Base-by-base conservation (phyloP, 768 basidiomycete genomes). In the Lactifluus volemus region DNA sequence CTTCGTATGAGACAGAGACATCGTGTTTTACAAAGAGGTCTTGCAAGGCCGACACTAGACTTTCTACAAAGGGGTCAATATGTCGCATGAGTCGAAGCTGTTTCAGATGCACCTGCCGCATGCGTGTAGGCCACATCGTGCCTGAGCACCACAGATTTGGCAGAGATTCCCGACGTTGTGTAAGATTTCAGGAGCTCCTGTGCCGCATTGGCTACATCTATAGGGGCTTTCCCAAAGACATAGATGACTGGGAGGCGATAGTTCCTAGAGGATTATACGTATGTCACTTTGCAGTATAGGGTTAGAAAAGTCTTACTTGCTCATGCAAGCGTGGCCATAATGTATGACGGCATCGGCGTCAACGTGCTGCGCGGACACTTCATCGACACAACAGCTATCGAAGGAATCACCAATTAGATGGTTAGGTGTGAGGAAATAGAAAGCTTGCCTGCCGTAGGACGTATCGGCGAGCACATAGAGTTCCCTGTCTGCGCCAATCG, bases 251-350 rank as follows among this genome's bases (percentile, higher is more conserved):
- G 93, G 0, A 98, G 73, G 15, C 93, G 83, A 25, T 89, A 90
- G 11, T 90, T 89, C 65, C 95, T 97, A 59, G 12, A 5, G 19
- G 10, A 15, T 42, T 49, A 38, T 21, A 21, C 17, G 39, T 47
- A 21, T 14, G 49, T 32, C 12, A 34, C 30, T 47, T 45, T 25
- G 10, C 21, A 0, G 36, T 30, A 51, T 36, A 15, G 14, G 6
- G n/a, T 4, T 34, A 49, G 15, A 10, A 2, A 7, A 30, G 32
- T 34, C 6, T 44, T 67, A 96, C 93, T 86, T 83, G 70, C 89
- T 92, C 77, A 98, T 82, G 71, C 97, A 99, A 0, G 96, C 94
- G 75, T 97, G 90, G 2, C 96, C 96, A 68, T 97, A 98, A 69
- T 99, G 96, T 2, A 99, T 86, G 63, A 97, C 79, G 8, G 86